Evolutionary conservation across 441 rosid species (phyloP).

Genomic region (Corymbia calophylla): DNA sequence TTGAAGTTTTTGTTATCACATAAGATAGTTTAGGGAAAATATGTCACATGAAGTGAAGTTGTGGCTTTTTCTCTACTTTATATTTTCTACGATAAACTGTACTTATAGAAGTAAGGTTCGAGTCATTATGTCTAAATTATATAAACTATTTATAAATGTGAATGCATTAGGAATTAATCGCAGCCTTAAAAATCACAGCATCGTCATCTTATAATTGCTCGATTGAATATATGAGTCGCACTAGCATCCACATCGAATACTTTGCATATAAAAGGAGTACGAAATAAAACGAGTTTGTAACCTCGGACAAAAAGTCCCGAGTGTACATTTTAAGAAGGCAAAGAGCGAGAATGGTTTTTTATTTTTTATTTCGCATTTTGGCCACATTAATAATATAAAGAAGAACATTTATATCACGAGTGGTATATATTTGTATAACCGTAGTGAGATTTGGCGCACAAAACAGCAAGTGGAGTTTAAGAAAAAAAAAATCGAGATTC

Average conservation of each 20-base stretch:
- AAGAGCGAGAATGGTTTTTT: background rate
- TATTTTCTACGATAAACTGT: too few species aligned
- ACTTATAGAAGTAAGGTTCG: background rate
- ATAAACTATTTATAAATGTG: rapidly evolving
- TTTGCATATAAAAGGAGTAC: rapidly evolving
- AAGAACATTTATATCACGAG: background rate
- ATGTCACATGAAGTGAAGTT: too few species aligned
- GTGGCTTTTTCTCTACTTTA: too few species aligned
- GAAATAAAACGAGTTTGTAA: background rate
- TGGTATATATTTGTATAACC: too few species aligned
- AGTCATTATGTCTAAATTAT: background rate
- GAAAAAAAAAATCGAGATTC: background rate
- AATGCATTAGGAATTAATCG: rapidly evolving
- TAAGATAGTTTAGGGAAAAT: too few species aligned
- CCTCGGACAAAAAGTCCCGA: rapidly evolving
- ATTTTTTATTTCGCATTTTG: background rate
- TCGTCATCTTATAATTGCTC: rapidly evolving
- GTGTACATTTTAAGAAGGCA: background rate
- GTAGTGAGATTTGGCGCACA: too few species aligned
- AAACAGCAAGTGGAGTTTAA: too few species aligned
- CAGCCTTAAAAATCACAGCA: background rate
- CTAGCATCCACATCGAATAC: rapidly evolving
- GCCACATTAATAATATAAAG: background rate
- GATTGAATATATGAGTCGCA: rapidly evolving
- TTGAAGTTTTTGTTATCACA: too few species aligned